Percentiles rank a stretch among this genome's conserved stretches.
phyloP scores from a whole-genome alignment of 2,329 filamentous ascomycete species.

The Fusarium setosum region DNA sequence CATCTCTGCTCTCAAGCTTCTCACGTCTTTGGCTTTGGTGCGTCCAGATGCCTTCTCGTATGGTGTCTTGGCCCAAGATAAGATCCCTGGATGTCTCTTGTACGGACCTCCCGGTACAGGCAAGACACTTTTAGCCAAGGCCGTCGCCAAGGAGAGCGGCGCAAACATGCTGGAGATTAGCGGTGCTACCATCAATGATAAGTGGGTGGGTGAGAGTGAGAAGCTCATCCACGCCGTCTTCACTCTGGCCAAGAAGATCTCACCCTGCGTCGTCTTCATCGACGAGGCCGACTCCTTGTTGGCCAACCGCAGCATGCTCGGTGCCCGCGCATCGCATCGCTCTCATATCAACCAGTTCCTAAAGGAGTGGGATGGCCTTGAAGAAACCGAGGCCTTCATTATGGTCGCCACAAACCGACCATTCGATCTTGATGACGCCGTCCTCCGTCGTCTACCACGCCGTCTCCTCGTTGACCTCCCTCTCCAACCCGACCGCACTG shows the following conservation, averaged over 20 bases:
- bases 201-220: conserved; percentile 95
- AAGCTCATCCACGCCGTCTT: conserved; percentile 97
- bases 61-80: conserved; percentile 89
- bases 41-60: conserved; percentile 97
- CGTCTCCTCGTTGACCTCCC: conserved; percentile 81
- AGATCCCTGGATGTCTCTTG: conserved; percentile 88
- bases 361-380: conserved; percentile 95
- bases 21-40: conserved; percentile 87
- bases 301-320: conserved; percentile 75
- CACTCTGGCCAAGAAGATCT: conserved; percentile 88
- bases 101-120: conserved; percentile 89
- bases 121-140: conserved; percentile 77
- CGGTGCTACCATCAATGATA: conserved; percentile 92
- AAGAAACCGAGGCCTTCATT: conserved; percentile 86
- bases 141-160: conserved; percentile 75
- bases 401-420: conserved; percentile 98
- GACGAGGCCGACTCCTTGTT: conserved; percentile 97
- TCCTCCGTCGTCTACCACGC: conserved; percentile 79
- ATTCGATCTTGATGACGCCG: conserved; percentile 92
- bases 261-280: conserved; percentile 94
- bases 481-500: conserved; percentile 70
- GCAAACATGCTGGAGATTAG: conserved; percentile 87
- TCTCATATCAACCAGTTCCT: conserved; percentile 98
- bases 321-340: conserved; percentile 77
- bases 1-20: conserved; percentile 85